Evolutionary conservation across 768 basidiomycete genomes (phyloP).

Genomic region (Leccinum broughii): DNA sequence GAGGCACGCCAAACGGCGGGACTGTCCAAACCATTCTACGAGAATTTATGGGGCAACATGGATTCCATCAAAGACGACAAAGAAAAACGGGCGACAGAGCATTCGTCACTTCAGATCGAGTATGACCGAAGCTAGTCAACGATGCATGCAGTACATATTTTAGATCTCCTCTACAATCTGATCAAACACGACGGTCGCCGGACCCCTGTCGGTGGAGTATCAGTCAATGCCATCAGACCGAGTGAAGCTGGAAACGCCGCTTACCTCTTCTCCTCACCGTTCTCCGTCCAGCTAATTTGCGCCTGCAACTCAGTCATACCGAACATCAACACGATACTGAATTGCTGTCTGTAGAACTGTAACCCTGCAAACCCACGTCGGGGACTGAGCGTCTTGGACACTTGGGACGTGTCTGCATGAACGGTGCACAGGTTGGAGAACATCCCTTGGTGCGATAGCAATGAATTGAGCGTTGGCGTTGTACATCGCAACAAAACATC

Average conservation of each 20-base stretch:
- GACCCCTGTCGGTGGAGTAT: conserved; percentile 24
- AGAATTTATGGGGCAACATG: not conserved
- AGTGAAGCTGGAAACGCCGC: not conserved
- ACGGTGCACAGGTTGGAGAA: conserved; percentile 26
- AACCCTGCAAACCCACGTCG: conserved; percentile 30
- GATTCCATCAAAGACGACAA: not conserved
- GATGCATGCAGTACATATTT: not conserved
- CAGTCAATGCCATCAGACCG: not conserved
- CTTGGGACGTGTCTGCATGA: conserved; percentile 28
- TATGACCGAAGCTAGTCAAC: not conserved
- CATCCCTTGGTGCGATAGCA: conserved; percentile 22
- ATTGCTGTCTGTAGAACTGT: conserved; percentile 34
- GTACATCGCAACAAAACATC: not conserved
- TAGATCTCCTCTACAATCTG: conserved; percentile 32
- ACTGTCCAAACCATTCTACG: not conserved
- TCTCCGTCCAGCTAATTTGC: conserved; percentile 45
- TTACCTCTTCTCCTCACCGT: conserved; percentile 29
- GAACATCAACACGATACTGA: conserved; percentile 43
- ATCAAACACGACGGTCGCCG: conserved; percentile 34
- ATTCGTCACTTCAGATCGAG: not conserved
- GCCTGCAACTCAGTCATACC: conserved; percentile 50
- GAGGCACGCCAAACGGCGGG: not conserved
- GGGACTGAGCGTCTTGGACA: conserved; percentile 33
- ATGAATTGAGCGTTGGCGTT: not conserved
- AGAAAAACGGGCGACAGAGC: too few species aligned